Percentiles rank a stretch among this genome's conserved stretches.
These are phyloP conservation scores for Tricholoma flavovirens DNA, from an alignment of 768 basidiomycete genomes.

Conservation along the genomic window DNA sequence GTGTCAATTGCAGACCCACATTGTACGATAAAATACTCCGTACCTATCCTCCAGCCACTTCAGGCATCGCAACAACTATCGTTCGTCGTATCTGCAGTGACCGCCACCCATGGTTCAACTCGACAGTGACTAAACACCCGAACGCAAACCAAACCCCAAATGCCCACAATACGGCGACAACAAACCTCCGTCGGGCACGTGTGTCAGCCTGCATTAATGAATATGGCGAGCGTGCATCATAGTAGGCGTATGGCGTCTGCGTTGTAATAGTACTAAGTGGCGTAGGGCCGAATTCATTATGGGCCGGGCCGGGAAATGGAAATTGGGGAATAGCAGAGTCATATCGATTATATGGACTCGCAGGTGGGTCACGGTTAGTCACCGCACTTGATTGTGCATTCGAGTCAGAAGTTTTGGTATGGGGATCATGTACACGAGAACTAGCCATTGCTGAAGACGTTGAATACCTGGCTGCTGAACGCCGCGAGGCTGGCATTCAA, in stretches of 20 bases:
- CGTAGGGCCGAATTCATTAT: slow-evolving; percentile 32
- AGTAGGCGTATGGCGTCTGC: slow-evolving; percentile 36
- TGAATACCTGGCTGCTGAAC: not conserved
- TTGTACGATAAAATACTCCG: too few species aligned
- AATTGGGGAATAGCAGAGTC: slow-evolving; percentile 7
- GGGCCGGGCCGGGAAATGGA: slow-evolving; percentile 6
- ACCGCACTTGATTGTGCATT: slow-evolving; percentile 1
- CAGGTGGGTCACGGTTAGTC: slow-evolving; percentile 7
- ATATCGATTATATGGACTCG: slow-evolving; percentile 8
- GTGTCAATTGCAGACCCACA: too few species aligned
- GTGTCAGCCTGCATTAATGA: slow-evolving; percentile 26
- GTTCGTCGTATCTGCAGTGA: not conserved
- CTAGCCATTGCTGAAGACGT: not conserved
- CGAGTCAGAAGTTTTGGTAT: not conserved
- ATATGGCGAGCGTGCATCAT: slow-evolving; percentile 28
- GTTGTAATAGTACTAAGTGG: slow-evolving; percentile 32
- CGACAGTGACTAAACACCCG: slow-evolving; percentile 20
- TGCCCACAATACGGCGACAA: slow-evolving; percentile 25
- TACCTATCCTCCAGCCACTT: not conserved
- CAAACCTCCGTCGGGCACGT: slow-evolving; percentile 34
- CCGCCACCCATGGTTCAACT: not conserved
- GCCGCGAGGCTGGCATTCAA: not conserved
- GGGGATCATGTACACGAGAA: not conserved
- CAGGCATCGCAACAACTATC: not conserved
- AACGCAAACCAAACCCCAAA: slow-evolving; percentile 22